A percentile compares a stretch with the other conserved stretches of the same genome.
phyloP scores from a whole-genome alignment of 2,329 filamentous ascomycete species.

The Aspergillus aculeatinus region DNA sequence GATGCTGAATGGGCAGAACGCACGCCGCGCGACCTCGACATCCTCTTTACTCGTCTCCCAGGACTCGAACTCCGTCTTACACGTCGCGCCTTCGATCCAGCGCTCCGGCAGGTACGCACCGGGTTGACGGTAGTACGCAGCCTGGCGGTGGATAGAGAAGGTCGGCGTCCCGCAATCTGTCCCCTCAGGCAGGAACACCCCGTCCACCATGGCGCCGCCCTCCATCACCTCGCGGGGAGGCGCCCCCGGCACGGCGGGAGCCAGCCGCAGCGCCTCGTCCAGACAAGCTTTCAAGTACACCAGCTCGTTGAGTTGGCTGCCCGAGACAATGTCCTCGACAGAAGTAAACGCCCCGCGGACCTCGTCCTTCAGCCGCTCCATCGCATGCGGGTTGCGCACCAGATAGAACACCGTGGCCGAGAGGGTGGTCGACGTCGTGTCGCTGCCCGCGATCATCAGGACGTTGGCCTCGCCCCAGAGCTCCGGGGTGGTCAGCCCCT shows the following conservation, averaged over 20 bases:
- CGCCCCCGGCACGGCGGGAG: constrained; percentile 40
- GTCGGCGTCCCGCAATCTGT: constrained; percentile 64
- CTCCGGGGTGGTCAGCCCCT: constrained; percentile 64
- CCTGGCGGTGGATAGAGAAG: constrained; percentile 68
- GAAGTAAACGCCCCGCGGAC: constrained; percentile 36
- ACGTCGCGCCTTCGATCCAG: constrained; percentile 57
- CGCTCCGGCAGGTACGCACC: constrained; percentile 63
- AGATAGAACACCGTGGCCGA: constrained; percentile 45
- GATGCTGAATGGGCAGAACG: constrained; percentile 64
- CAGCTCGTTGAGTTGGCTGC: constrained; percentile 35
- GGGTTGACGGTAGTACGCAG: constrained; percentile 60
- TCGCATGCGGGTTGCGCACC: constrained; percentile 32
- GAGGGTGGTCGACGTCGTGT: constrained; percentile 67
- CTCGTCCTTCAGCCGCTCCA: constrained; percentile 36
- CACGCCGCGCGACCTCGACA: constrained; percentile 56
- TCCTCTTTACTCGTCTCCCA: constrained; percentile 51
- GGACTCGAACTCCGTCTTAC: constrained; percentile 36
- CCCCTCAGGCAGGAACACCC: constrained; percentile 48
- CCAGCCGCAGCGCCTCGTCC: constrained; percentile 44
- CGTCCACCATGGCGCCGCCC: constrained; percentile 39
- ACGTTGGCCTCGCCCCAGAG: constrained; percentile 71
- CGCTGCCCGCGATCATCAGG: constrained; percentile 69
- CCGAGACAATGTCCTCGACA: constrained; percentile 40
- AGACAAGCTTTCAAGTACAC: constrained; percentile 44
- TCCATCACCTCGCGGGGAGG: constrained; percentile 41